phyloP scores from a whole-genome alignment of 768 basidiomycete species.

The Tulasnella sp. region DNA sequence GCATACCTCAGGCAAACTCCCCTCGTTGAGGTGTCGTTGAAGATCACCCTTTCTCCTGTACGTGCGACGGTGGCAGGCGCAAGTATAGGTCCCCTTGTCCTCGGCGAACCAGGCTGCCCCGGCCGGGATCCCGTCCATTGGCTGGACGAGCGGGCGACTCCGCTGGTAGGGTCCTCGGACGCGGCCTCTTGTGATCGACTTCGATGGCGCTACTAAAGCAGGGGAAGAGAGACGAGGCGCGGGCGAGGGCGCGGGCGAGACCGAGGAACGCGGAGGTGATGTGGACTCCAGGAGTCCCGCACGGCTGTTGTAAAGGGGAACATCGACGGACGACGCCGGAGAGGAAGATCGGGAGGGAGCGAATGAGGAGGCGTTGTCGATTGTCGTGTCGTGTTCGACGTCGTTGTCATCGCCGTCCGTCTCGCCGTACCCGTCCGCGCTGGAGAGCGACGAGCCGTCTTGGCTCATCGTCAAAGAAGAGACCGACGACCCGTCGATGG shows the following conservation, averaged over 20 bases:
- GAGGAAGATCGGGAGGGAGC: neutral
- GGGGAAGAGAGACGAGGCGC: no score
- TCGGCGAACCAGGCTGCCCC: neutral
- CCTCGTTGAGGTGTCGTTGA: neutral
- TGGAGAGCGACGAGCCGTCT: neutral
- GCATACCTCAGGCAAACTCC: neutral
- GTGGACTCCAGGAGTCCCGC: neutral
- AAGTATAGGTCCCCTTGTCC: neutral
- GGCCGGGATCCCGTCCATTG: neutral
- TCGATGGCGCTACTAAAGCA: no score
- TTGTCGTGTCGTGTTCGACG: neutral
- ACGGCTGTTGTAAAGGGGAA: neutral
- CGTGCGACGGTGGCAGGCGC: neutral
- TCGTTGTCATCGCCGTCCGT: neutral
- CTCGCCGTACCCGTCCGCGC: neutral
- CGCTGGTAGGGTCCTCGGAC: neutral
- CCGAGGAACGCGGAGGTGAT: neutral
- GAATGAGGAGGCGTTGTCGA: neutral
- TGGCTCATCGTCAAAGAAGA: neutral
- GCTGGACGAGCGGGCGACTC: neutral
- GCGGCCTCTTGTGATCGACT: neutral
- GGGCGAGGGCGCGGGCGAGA: neutral
- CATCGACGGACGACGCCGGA: neutral
- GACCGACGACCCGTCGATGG: neutral
- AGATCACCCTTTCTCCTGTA: constrained; percentile 1